Evolutionary conservation across 2,329 filamentous ascomycete species (phyloP).

Genomic region (Geosmithia morbida): DNA sequence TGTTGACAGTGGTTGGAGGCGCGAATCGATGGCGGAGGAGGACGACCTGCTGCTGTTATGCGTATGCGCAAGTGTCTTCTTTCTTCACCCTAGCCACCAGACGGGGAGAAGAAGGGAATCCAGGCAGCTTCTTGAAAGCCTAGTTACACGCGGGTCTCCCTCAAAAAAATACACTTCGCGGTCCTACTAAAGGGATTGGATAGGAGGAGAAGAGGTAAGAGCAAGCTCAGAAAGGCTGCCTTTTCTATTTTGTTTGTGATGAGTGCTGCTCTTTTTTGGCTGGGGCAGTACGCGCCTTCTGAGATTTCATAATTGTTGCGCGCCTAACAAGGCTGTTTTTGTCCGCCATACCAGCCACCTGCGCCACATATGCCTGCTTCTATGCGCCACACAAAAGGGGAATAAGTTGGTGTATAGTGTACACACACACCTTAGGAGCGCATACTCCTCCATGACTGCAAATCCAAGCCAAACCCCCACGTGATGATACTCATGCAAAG

Average conservation of each 20-base stretch:
- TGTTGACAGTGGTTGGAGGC: background rate
- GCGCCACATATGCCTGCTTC: background rate
- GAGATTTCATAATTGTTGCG: background rate
- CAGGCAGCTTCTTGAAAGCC: background rate
- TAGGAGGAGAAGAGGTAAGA: background rate
- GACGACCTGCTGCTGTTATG: background rate
- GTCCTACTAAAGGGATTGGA: background rate
- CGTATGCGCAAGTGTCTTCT: background rate
- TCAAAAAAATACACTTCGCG: background rate
- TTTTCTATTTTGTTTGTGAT: background rate
- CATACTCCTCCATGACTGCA: background rate
- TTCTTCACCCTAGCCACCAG: background rate
- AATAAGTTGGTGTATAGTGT: background rate
- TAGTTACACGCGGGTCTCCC: too few relatives aligned
- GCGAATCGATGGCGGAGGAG: background rate
- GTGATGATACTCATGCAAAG: background rate
- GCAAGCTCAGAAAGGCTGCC: background rate
- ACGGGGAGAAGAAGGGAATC: background rate
- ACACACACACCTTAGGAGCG: too few relatives aligned
- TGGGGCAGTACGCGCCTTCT: slow-evolving; percentile 1
- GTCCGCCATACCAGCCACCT: background rate
- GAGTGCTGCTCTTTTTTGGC: background rate
- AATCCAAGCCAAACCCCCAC: background rate
- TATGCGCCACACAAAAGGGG: background rate
- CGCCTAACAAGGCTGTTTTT: background rate